These are phyloP conservation scores for Mycena filopes DNA, from an alignment of 768 basidiomycete species.

Conservation along the genomic window DNA sequence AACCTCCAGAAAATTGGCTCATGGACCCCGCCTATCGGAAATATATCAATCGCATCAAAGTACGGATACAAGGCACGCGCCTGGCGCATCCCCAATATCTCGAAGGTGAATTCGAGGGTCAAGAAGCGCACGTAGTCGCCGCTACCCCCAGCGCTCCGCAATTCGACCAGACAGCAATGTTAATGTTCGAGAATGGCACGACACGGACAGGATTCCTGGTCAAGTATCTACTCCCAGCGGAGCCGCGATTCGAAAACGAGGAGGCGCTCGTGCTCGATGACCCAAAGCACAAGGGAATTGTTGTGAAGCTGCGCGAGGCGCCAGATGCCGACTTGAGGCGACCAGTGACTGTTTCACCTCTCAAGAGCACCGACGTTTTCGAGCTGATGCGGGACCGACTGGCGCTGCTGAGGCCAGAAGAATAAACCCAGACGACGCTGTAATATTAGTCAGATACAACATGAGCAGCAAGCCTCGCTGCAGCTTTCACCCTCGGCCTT, in stretches of 20 bases:
- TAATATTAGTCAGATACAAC: too few relatives aligned
- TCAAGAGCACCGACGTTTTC: conserved; percentile 46
- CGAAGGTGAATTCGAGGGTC: conserved; percentile 49
- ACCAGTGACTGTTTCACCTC: conserved; percentile 49
- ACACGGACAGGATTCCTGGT: conserved; percentile 49
- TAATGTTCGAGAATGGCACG: conserved; percentile 44
- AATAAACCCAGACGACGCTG: too few relatives aligned
- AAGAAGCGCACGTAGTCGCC: conserved; percentile 43
- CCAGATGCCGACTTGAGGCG: conserved; percentile 42
- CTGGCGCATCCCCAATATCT: conserved; percentile 43
- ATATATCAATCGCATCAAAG: conserved; percentile 49
- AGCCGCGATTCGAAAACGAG: conserved; percentile 52
- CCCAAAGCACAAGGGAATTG: conserved; percentile 49
- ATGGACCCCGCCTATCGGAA: conserved; percentile 44
- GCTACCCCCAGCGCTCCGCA: conserved; percentile 43
- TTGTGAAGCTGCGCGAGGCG: conserved; percentile 56
- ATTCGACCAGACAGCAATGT: conserved; percentile 51
- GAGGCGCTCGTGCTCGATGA: conserved; percentile 64
- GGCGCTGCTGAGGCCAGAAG: conserved; percentile 40
- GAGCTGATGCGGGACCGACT: conserved; percentile 48
- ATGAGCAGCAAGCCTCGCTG: too few relatives aligned
- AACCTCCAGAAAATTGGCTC: conserved; percentile 53
- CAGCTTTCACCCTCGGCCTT: too few relatives aligned
- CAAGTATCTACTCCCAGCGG: conserved; percentile 53
- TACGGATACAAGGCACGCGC: conserved; percentile 51